A percentile compares a stretch with the other conserved stretches of the same genome.
phyloP scores from a whole-genome alignment of 768 basidiomycete genomes.

The Cubamyces lactineus region DNA sequence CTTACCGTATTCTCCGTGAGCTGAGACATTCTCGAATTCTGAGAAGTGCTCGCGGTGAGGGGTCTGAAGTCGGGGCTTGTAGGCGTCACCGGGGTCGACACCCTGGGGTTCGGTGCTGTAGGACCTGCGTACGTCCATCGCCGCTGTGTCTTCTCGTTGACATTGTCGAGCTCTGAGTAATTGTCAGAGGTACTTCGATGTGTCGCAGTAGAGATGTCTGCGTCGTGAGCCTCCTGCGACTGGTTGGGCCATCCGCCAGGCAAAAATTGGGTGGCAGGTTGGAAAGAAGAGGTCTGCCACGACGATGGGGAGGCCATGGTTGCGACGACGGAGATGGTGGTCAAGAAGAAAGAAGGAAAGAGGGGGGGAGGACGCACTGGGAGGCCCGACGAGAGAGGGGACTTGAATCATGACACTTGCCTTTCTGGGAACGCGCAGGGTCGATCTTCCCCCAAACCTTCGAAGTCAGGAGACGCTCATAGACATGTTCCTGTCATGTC shows the following conservation, averaged over 20 bases:
- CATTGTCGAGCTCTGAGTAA: background rate
- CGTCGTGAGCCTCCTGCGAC: slow-evolving; percentile 29
- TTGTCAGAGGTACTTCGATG: slow-evolving; percentile 25
- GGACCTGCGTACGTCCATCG: slow-evolving; percentile 16
- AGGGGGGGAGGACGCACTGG: background rate
- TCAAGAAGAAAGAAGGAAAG: slow-evolving; percentile 12
- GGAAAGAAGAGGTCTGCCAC: slow-evolving; percentile 27
- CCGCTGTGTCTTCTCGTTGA: slow-evolving; percentile 2
- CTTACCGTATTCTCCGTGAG: slow-evolving; percentile 14
- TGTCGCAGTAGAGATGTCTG: slow-evolving; percentile 14
- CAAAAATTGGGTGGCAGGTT: slow-evolving; percentile 38
- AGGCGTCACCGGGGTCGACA: slow-evolving; percentile 13
- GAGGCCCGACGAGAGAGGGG: background rate
- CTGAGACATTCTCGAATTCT: slow-evolving; percentile 13
- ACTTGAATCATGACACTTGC: slow-evolving; percentile 18
- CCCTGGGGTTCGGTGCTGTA: slow-evolving; percentile 34
- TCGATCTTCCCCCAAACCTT: slow-evolving; percentile 20
- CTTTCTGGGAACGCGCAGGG: slow-evolving; percentile 15
- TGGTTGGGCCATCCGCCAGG: slow-evolving; percentile 52
- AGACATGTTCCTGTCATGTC: slow-evolving; percentile 14
- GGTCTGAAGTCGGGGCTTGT: slow-evolving; percentile 1
- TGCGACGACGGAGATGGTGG: slow-evolving; percentile 1
- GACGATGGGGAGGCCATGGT: slow-evolving; percentile 21
- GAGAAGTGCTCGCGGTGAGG: slow-evolving; percentile 13
- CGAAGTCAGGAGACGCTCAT: slow-evolving; percentile 9